Evolutionary conservation across 257 asterid species (phyloP).

Genomic region (Nemophila menziesii): DNA sequence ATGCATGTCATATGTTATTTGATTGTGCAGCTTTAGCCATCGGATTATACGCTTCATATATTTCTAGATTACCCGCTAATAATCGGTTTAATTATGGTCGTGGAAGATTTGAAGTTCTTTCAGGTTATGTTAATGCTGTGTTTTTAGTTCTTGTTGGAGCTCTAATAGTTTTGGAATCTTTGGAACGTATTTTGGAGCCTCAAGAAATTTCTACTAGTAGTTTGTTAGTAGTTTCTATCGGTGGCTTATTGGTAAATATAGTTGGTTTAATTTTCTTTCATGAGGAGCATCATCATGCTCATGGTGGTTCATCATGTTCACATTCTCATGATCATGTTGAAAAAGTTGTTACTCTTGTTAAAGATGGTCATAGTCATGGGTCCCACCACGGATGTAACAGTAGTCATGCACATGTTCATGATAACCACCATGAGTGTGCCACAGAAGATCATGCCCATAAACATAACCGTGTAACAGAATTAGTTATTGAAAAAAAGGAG

Average conservation of each 20-base stretch:
- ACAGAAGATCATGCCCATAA: slow-evolving; percentile 20
- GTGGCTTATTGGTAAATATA: slow-evolving; percentile 83
- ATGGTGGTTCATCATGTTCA: slow-evolving; percentile 77
- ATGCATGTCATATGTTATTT: slow-evolving; percentile 96
- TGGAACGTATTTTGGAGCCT: slow-evolving; percentile 91
- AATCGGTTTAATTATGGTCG: slow-evolving; percentile 81
- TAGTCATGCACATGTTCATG: slow-evolving; percentile 18
- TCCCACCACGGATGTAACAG: slow-evolving; percentile 19
- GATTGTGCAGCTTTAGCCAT: slow-evolving; percentile 97
- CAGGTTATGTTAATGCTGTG: slow-evolving; percentile 88
- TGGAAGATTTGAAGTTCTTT: slow-evolving; percentile 93
- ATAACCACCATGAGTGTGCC: slow-evolving; percentile 12
- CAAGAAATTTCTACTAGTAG: slow-evolving; percentile 90
- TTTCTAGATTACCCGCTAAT: slow-evolving; percentile 86
- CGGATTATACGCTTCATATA: slow-evolving; percentile 89
- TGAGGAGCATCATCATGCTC: slow-evolving; percentile 98
- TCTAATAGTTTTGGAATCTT: slow-evolving; percentile 70
- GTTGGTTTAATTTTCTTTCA: slow-evolving; percentile 89
- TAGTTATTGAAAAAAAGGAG: neutral
- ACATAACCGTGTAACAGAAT: slow-evolving; percentile 1
- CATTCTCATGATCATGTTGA: slow-evolving; percentile 45
- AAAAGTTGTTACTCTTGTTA: slow-evolving; percentile 10
- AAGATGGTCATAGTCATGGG: slow-evolving; percentile 12
- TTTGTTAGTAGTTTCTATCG: slow-evolving; percentile 64
- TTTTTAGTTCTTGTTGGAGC: slow-evolving; percentile 86